Base-by-base conservation (phyloP, 176 grass and related monocot genomes). In the Lolium multiflorum region DNA sequence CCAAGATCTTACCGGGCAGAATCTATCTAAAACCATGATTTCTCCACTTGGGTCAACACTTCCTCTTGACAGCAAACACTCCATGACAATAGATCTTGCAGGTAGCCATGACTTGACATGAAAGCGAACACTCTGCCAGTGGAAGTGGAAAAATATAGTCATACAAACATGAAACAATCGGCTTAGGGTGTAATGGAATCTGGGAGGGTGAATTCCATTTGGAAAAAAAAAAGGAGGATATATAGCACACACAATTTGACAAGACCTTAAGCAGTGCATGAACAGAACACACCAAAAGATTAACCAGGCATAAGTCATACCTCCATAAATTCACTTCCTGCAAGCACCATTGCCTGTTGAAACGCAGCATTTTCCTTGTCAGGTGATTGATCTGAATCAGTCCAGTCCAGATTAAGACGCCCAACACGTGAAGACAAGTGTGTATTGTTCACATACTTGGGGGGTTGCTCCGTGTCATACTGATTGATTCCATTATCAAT, bases 401-500 rank as follows among this genome's bases (percentile, higher is more conserved):
- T 96, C 97, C 97, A 96, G 50, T 98, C 90, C 11, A 72, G 87
- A 88, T 98, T 94, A 66, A 98, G 84, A 69, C 90, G 93, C 6
- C 94, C 90, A 84, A 96, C 90, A 0, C 97, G 84, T 76, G 97
- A 96, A 77, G 97, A 99, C 70, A 99, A 87, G 85, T 91, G 86
- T 70, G 97, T 96, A 87, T 94, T 99, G 79, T 94, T 99, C 81
- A 96, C 94, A 76, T 93, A 99, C 73, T 96, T 99, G 69, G 97
- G 94, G 38, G 97, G 88, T 71, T 92, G 90, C 44, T 96, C 97
- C 18, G 87, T 96, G 59, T 99, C 94, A 83, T 96, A 99, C 78
- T 96, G 94, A 88, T 94, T 99, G 84, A 96, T 92, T 69, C 97
- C 94, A 81, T 99, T 99, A 62, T 99, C 97, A 86, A 99, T 91